These are phyloP conservation scores for Dactylonectria estremocensis DNA, from an alignment of 2,329 filamentous ascomycete genomes.

Conservation along the genomic window DNA sequence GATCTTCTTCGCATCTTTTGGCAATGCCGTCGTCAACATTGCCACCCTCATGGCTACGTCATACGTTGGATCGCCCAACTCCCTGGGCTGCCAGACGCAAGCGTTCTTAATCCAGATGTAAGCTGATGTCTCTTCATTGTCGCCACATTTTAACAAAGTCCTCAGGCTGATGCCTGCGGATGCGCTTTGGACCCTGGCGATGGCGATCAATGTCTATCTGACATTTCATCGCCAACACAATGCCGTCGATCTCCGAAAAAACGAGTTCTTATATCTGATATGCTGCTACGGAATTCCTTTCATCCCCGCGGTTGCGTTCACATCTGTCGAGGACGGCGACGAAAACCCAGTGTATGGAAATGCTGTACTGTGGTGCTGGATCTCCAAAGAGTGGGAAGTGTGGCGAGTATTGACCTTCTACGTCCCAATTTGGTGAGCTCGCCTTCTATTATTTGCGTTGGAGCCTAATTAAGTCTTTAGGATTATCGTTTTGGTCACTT, in stretches of 20 bases:
- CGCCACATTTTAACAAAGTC: not conserved
- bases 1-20: slow-evolving; percentile 84
- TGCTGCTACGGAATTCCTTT: slow-evolving; percentile 24
- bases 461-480: not conserved
- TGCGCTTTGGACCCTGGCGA: slow-evolving; percentile 80
- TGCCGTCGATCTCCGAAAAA: slow-evolving; percentile 68
- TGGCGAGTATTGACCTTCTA: slow-evolving; percentile 27
- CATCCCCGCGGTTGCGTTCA: slow-evolving; percentile 15
- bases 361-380: slow-evolving; percentile 24
- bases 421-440: slow-evolving; percentile 23
- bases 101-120: slow-evolving; percentile 83
- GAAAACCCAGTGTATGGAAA: slow-evolving; percentile 20
- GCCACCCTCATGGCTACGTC: slow-evolving; percentile 76
- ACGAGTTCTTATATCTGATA: slow-evolving; percentile 19
- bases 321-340: slow-evolving; percentile 7
- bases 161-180: slow-evolving; percentile 59
- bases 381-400: slow-evolving; percentile 19
- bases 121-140: slow-evolving; percentile 44
- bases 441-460: no score
- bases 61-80: slow-evolving; percentile 62
- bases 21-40: slow-evolving; percentile 81
- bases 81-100: slow-evolving; percentile 74
- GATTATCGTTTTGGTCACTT: slow-evolving; percentile 18
- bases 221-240: slow-evolving; percentile 82
- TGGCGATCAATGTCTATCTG: slow-evolving; percentile 85